Evolutionary conservation across 225 moss, liverwort and hornwort genomes (phyloP).

Genomic region (Rhytidiadelphus loreus): DNA sequence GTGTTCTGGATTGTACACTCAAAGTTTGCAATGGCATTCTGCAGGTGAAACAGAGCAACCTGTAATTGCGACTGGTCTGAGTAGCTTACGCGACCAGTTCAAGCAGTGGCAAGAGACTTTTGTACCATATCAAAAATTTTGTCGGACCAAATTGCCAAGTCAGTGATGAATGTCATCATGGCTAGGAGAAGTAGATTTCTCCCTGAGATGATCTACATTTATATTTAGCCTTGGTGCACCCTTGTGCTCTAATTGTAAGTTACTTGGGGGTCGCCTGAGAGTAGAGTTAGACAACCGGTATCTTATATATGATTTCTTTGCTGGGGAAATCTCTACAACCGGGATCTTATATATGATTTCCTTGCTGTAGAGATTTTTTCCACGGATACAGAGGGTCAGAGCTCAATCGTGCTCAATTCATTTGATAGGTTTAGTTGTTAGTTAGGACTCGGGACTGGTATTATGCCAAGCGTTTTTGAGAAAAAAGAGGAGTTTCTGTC

Average conservation of each 20-base stretch:
- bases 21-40: neutral
- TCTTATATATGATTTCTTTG: constrained; percentile 7
- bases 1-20: neutral
- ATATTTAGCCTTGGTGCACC: neutral
- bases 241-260: neutral
- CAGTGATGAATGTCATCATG: neutral
- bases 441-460: neutral
- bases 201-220: neutral
- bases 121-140: constrained; percentile 39
- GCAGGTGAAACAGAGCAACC: constrained; percentile 10
- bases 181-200: neutral
- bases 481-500: constrained; percentile 42
- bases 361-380: constrained; percentile 14
- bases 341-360: too few species aligned
- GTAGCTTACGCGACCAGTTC: constrained; percentile 32
- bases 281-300: neutral
- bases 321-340: too few species aligned
- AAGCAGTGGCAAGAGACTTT: constrained; percentile 44
- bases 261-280: neutral
- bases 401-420: neutral
- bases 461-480: too few species aligned
- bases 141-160: constrained; percentile 15
- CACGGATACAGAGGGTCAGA: neutral
- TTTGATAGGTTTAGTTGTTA: neutral
- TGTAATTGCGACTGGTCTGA: neutral